Percentiles rank a stretch among this genome's conserved stretches.
phyloP scores from a whole-genome alignment of 352 stramenopile species.

The Pythium folliculosum region DNA sequence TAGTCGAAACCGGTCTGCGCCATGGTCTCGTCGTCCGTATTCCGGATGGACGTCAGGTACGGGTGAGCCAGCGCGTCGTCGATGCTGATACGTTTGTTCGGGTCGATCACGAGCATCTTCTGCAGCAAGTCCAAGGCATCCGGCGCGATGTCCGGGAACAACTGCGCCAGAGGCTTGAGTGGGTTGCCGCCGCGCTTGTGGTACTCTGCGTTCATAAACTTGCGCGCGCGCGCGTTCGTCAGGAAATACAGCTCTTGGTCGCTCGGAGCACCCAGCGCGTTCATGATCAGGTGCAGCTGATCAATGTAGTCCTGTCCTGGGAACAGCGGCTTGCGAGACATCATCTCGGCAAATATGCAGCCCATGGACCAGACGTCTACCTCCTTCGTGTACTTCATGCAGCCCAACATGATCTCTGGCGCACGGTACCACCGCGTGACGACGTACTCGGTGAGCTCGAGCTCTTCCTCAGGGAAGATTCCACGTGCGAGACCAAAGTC shows the following conservation, averaged over 20 bases:
- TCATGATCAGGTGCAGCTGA: slow-evolving; percentile 97
- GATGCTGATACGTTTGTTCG: slow-evolving; percentile 90
- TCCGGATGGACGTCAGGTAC: slow-evolving; percentile 89
- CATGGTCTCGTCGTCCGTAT: slow-evolving; percentile 87
- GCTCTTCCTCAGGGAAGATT: slow-evolving; percentile 76
- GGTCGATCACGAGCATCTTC: slow-evolving; percentile 93
- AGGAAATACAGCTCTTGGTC: slow-evolving; percentile 97
- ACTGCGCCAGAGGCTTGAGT: slow-evolving; percentile 62
- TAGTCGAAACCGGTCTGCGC: slow-evolving; percentile 75
- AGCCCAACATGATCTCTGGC: slow-evolving; percentile 79
- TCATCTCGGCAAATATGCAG: slow-evolving; percentile 99
- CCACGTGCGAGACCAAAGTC: slow-evolving; percentile 91
- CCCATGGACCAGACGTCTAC: slow-evolving; percentile 96
- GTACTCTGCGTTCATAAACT: slow-evolving; percentile 85
- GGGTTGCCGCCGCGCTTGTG: slow-evolving; percentile 67
- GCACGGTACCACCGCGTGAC: slow-evolving; percentile 76
- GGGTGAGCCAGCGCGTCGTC: slow-evolving; percentile 89
- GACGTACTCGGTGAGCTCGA: slow-evolving; percentile 81
- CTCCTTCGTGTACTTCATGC: slow-evolving; percentile 86
- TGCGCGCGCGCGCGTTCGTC: slow-evolving; percentile 87
- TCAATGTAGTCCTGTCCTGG: slow-evolving; percentile 94
- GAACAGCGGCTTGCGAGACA: slow-evolving; percentile 97
- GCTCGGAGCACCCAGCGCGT: slow-evolving; percentile 93
- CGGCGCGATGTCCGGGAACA: slow-evolving; percentile 70
- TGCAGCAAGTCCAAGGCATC: slow-evolving; percentile 88